phyloP scores from a whole-genome alignment of 805 yeast species.

The Torulaspora quercuum region DNA sequence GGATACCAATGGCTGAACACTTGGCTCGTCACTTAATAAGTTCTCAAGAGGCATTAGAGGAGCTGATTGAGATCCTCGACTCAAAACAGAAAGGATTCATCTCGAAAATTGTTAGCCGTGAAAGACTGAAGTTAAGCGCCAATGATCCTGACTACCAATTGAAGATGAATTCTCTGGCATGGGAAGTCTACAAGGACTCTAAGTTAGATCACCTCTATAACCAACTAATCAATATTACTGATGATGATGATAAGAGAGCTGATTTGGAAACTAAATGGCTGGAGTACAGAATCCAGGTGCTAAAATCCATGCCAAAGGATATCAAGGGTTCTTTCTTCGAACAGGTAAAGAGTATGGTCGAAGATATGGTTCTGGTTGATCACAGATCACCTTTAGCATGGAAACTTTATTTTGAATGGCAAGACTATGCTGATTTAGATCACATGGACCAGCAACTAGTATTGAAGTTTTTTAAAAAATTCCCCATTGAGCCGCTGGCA shows the following conservation, averaged over 20 bases:
- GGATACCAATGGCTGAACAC: conserved; percentile 49
- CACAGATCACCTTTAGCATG: conserved; percentile 64
- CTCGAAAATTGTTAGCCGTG: conserved; percentile 43
- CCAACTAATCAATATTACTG: conserved; percentile 52
- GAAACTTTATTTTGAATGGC: conserved; percentile 71
- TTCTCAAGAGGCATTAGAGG: conserved; percentile 44
- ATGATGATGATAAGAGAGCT: conserved; percentile 60
- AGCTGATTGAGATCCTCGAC: conserved; percentile 42
- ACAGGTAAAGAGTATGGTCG: conserved; percentile 54
- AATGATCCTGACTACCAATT: conserved; percentile 42
- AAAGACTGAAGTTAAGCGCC: conserved; percentile 48
- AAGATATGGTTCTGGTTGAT: conserved; percentile 69
- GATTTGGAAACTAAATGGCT: conserved; percentile 58
- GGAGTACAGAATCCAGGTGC: conserved; percentile 50
- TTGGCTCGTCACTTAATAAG: conserved; percentile 47
- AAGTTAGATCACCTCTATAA: conserved; percentile 53
- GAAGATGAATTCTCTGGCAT: conserved; percentile 38
- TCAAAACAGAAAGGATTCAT: conserved; percentile 43
- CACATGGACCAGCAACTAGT: conserved; percentile 48
- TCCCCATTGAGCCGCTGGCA: conserved; percentile 61
- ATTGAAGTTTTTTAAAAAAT: conserved; percentile 50
- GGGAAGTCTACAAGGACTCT: conserved; percentile 50
- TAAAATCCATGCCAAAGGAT: conserved; percentile 49
- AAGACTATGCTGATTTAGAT: conserved; percentile 51
- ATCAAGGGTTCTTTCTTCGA: conserved; percentile 40